These are phyloP conservation scores for Epichloe brachyelytri DNA, from an alignment of 2,329 filamentous ascomycete genomes.

Conservation along the genomic window DNA sequence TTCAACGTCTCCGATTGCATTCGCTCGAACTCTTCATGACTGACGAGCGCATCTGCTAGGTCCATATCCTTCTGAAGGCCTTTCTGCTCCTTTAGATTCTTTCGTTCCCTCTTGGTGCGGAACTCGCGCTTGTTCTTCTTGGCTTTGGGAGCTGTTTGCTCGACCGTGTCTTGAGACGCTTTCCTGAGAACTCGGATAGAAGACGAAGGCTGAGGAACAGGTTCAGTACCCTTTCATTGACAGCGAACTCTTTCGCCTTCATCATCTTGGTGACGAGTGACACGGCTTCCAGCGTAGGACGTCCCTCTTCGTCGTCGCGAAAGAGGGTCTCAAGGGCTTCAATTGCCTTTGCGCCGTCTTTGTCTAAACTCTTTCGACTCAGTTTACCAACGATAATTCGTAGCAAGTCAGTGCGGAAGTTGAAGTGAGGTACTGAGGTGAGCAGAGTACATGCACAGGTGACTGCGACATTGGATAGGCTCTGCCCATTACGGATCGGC, in stretches of 20 bases:
- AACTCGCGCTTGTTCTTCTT: slow-evolving; percentile 70
- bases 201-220: slow-evolving; percentile 83
- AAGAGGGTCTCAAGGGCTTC: slow-evolving; percentile 74
- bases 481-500: slow-evolving; percentile 27
- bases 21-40: slow-evolving; percentile 81
- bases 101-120: slow-evolving; percentile 76
- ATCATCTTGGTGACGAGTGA: slow-evolving; percentile 87
- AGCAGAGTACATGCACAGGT: slow-evolving; percentile 75
- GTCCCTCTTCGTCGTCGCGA: slow-evolving; percentile 76
- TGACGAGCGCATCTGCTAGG: slow-evolving; percentile 79
- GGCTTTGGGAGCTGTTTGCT: slow-evolving; percentile 27
- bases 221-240: slow-evolving; percentile 79
- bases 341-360: slow-evolving; percentile 64
- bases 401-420: slow-evolving; percentile 79
- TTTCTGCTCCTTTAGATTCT: slow-evolving; percentile 74
- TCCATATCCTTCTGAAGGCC: slow-evolving; percentile 85
- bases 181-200: slow-evolving; percentile 77
- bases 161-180: slow-evolving; percentile 65
- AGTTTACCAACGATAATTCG: slow-evolving; percentile 80
- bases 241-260: slow-evolving; percentile 68
- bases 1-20: slow-evolving; percentile 95
- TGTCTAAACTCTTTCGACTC: slow-evolving; percentile 57
- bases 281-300: slow-evolving; percentile 76
- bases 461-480: slow-evolving; percentile 62
- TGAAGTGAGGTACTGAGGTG: slow-evolving; percentile 84